Percentiles rank a stretch among this genome's conserved stretches.
phyloP scores from a whole-genome alignment of 129 eudicot species.

The Arctium minus region DNA sequence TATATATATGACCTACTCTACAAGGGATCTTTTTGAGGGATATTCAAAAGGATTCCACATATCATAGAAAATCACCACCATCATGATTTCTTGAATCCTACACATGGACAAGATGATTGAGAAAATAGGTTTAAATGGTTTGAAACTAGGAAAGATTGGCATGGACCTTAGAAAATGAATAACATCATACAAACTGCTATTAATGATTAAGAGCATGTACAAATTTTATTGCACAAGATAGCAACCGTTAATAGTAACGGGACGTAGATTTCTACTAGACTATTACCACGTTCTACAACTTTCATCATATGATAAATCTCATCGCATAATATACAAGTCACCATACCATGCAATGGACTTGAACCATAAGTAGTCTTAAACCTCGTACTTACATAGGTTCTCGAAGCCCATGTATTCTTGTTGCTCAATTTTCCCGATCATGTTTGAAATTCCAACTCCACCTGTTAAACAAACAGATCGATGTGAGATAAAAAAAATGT shows the following conservation, averaged over 20 bases:
- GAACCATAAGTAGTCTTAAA: neutral
- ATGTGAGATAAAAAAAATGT: neutral
- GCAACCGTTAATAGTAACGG: neutral
- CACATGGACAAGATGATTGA: no score
- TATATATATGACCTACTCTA: no score
- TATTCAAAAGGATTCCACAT: no score
- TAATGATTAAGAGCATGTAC: no score
- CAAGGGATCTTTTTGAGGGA: no score
- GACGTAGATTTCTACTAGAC: neutral
- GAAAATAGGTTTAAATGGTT: no score
- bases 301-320: neutral
- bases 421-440: constrained; percentile 66
- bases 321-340: neutral
- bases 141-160: neutral
- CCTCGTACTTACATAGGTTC: constrained; percentile 75
- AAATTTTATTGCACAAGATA: neutral
- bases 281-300: neutral
- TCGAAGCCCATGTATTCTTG: constrained; percentile 96
- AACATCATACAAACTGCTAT: neutral
- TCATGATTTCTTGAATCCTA: no score
- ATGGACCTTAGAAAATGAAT: neutral
- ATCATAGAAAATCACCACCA: no score
- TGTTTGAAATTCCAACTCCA: constrained; percentile 90
- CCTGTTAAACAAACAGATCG: constrained; percentile 35
- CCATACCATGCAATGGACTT: neutral